A percentile compares a stretch with the other conserved stretches of the same genome.
These are phyloP conservation scores for Xanthoparmelia taractica DNA, from an alignment of 495 filamentous ascomycete species.

Conservation along the genomic window DNA sequence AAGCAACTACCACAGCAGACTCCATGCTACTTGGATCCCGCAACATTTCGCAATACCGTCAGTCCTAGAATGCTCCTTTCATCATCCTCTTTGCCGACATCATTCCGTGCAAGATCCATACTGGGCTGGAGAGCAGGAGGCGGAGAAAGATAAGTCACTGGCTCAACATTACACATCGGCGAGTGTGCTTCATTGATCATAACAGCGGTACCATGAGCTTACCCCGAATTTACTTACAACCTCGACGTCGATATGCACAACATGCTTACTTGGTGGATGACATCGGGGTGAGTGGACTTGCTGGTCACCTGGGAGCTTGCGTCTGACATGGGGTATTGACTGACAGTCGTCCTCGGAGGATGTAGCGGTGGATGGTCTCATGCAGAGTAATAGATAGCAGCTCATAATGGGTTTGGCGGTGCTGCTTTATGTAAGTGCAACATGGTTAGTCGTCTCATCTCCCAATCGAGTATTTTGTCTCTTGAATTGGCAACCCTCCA, in stretches of 20 bases:
- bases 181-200: slow-evolving; percentile 15
- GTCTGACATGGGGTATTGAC: slow-evolving; percentile 19
- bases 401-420: slow-evolving; percentile 4
- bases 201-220: slow-evolving; percentile 1
- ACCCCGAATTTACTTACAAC: not conserved
- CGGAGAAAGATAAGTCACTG: slow-evolving; percentile 19
- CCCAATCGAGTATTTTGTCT: slow-evolving; percentile 4
- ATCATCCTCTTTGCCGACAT: not conserved
- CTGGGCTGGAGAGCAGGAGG: slow-evolving; percentile 5
- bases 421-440: slow-evolving; percentile 28
- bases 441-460: slow-evolving; percentile 26
- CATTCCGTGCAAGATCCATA: not conserved
- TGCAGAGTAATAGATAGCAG: slow-evolving; percentile 14
- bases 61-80: not conserved
- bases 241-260: not conserved
- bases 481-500: not conserved
- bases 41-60: not conserved
- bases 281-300: slow-evolving; percentile 25
- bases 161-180: slow-evolving; percentile 5
- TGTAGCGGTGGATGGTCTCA: slow-evolving; percentile 8
- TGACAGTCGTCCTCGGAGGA: slow-evolving; percentile 14
- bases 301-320: slow-evolving; percentile 16
- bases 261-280: slow-evolving; percentile 7
- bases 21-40: not conserved
- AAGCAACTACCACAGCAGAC: slow-evolving; percentile 32